A percentile compares a stretch with the other conserved stretches of the same genome.
Conservation (phyloP, 345 rosid species). For the Eucalyptus grandis region DNA sequence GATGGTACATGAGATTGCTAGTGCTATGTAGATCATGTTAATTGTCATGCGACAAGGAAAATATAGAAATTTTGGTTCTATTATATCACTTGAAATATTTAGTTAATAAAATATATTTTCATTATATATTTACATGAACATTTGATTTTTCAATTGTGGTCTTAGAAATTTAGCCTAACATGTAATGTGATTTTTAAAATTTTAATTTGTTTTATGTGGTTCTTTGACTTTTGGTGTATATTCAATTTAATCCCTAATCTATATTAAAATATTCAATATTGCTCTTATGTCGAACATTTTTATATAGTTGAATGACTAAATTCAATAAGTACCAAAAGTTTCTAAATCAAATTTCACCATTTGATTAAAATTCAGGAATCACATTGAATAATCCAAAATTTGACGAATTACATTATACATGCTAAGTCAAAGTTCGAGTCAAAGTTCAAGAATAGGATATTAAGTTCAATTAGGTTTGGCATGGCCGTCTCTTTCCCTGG, state of each 20-base stretch:
- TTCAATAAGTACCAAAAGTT: too few species aligned
- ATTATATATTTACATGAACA: too few species aligned
- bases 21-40: background rate
- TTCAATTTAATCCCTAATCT: rapidly evolving
- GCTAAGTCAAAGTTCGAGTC: background rate
- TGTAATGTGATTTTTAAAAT: background rate
- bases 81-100: background rate
- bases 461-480: too few species aligned
- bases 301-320: rapidly evolving
- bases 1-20: background rate
- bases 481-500: too few species aligned
- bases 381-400: too few species aligned
- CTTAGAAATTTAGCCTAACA: background rate
- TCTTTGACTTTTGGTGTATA: background rate
- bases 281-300: too few species aligned
- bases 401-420: background rate
- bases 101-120: too few species aligned
- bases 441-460: background rate
- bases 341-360: too few species aligned
- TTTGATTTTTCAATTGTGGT: background rate
- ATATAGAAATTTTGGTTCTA: too few species aligned
- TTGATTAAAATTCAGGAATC: too few species aligned
- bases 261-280: too few species aligned
- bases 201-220: rapidly evolving
- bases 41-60: background rate